Evolutionary conservation across 257 asterid genomes (phyloP).

Genomic region (Solanum pennellii): DNA sequence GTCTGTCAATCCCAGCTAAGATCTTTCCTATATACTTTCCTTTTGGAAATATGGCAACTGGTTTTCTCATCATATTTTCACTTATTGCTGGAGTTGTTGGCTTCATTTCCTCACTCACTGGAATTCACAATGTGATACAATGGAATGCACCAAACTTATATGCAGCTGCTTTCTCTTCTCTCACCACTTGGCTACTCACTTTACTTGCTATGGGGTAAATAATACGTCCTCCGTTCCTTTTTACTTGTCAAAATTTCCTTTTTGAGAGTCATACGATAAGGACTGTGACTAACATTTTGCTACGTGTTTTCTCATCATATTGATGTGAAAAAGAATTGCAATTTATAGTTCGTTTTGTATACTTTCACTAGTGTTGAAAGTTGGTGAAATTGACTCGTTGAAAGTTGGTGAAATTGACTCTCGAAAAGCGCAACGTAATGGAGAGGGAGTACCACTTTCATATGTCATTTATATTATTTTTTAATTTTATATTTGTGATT

Average conservation of each 20-base stretch:
- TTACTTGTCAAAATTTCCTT: background rate
- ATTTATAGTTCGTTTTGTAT: background rate
- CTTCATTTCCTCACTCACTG: slow-evolving; percentile 51
- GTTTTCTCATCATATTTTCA: slow-evolving; percentile 59
- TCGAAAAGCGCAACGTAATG: background rate
- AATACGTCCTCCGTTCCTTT: background rate
- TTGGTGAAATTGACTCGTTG: too few species aligned
- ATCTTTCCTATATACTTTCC: slow-evolving; percentile 79
- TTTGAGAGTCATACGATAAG: background rate
- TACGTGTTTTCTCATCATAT: too few species aligned
- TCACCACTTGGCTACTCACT: slow-evolving; percentile 55
- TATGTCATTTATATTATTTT: background rate
- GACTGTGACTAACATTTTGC: too few species aligned
- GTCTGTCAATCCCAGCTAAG: slow-evolving; percentile 35
- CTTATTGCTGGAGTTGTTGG: slow-evolving; percentile 85
- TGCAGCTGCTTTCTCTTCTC: slow-evolving; percentile 76
- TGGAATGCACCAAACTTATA: slow-evolving; percentile 50
- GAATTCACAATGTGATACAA: slow-evolving; percentile 36
- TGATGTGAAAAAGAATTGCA: background rate
- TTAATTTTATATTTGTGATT: background rate
- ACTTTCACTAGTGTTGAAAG: background rate
- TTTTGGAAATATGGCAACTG: slow-evolving; percentile 84
- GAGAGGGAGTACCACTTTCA: background rate
- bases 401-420: too few species aligned
- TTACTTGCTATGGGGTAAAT: slow-evolving; percentile 89